phyloP scores from a whole-genome alignment of 192 early-diverging fungal genomes.

The Coemansia sp. region DNA sequence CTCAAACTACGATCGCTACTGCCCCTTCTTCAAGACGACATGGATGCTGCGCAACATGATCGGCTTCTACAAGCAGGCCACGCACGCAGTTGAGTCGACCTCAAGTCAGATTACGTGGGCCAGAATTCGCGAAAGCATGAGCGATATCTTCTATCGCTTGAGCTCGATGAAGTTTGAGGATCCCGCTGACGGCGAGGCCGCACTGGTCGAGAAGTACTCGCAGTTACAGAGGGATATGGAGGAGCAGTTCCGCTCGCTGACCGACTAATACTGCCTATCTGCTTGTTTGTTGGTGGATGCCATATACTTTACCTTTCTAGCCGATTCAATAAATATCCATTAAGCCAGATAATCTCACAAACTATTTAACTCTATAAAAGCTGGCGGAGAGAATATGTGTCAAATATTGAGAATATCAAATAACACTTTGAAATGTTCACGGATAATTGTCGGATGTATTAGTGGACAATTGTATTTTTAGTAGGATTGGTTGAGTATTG shows the following conservation, averaged over 20 bases:
- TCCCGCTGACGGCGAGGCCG: slow-evolving; percentile 92
- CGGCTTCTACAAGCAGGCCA: slow-evolving; percentile 92
- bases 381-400: too few species aligned
- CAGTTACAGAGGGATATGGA: slow-evolving; percentile 95
- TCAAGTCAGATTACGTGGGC: slow-evolving; percentile 89
- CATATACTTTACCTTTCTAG: background rate
- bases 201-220: slow-evolving; percentile 81
- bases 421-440: too few species aligned
- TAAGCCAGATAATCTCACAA: too few species aligned
- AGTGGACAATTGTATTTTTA: too few species aligned
- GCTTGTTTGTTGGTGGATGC: slow-evolving; percentile 9
- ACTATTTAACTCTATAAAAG: too few species aligned
- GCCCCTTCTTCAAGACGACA: slow-evolving; percentile 99
- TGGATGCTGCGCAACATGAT: slow-evolving; percentile 99
- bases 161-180: slow-evolving; percentile 99
- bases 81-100: slow-evolving; percentile 91
- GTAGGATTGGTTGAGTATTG: too few species aligned
- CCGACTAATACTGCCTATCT: slow-evolving; percentile 55
- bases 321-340: background rate
- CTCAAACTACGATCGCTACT: slow-evolving; percentile 97
- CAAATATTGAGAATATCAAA: too few species aligned
- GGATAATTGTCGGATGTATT: too few species aligned
- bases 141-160: slow-evolving; percentile 93
- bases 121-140: slow-evolving; percentile 89
- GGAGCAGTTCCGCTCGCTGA: slow-evolving; percentile 82